Percentiles rank a stretch among this genome's conserved stretches.
These are phyloP conservation scores for Apophysomyces ossiformis DNA, from an alignment of 371 early-diverging fungal species.

Conservation along the genomic window DNA sequence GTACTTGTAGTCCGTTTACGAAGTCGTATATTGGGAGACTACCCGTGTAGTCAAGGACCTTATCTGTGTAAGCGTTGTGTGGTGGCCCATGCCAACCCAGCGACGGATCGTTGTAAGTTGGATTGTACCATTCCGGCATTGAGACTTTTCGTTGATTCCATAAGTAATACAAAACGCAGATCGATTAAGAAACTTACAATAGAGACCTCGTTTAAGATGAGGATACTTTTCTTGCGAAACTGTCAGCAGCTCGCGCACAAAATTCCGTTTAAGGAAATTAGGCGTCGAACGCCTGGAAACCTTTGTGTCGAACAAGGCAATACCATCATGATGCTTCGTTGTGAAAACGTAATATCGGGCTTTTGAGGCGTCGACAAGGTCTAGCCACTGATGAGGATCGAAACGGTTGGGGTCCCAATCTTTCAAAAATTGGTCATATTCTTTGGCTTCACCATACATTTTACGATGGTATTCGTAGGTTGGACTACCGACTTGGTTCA, in stretches of 20 bases:
- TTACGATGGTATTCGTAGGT: slow-evolving; percentile 31
- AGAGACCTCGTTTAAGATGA: slow-evolving; percentile 40
- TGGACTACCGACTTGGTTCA: slow-evolving; percentile 27
- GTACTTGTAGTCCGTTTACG: slow-evolving; percentile 44
- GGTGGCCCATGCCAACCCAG: slow-evolving; percentile 43
- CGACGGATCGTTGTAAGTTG: slow-evolving; percentile 28
- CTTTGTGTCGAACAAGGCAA: slow-evolving; percentile 41
- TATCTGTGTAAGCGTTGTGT: slow-evolving; percentile 28
- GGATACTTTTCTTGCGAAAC: slow-evolving; percentile 30
- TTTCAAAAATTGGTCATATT: slow-evolving; percentile 38
- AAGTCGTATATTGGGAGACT: slow-evolving; percentile 28
- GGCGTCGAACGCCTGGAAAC: slow-evolving; percentile 31
- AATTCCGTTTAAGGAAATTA: slow-evolving; percentile 31
- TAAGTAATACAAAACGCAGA: background rate
- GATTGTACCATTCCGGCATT: slow-evolving; percentile 49
- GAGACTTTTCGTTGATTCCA: slow-evolving; percentile 27
- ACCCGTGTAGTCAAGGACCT: slow-evolving; percentile 28
- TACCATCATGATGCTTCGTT: slow-evolving; percentile 47
- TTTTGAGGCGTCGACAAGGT: slow-evolving; percentile 25
- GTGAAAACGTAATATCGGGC: slow-evolving; percentile 47
- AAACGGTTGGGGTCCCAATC: slow-evolving; percentile 28
- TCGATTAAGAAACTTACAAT: slow-evolving; percentile 28
- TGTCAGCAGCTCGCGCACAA: slow-evolving; percentile 33
- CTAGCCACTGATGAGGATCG: slow-evolving; percentile 32
- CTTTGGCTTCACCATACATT: slow-evolving; percentile 29